Conservation (phyloP, 257 asterid genomes). For the Solanum rostratum region DNA sequence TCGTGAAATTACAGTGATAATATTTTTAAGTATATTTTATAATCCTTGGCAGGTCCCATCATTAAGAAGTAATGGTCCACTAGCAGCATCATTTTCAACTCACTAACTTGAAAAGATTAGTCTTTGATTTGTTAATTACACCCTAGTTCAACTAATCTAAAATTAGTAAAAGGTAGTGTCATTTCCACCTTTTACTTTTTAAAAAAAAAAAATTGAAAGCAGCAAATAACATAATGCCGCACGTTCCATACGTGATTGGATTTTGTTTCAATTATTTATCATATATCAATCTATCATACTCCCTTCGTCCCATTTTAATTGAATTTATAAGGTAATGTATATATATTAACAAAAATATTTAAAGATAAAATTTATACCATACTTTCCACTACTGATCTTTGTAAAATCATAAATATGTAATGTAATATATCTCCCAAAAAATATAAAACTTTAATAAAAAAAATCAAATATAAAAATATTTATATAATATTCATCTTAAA, state of each 20-base stretch:
- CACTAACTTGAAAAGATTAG: not conserved
- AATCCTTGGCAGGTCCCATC: not conserved
- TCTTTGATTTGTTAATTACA: not conserved
- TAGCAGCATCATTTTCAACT: not conserved
- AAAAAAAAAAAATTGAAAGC: not conserved
- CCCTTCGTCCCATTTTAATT: too few species aligned
- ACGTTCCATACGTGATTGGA: not conserved
- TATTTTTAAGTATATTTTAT: not conserved
- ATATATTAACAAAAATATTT: too few species aligned
- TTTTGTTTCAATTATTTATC: not conserved
- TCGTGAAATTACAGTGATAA: not conserved
- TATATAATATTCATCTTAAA: too few species aligned
- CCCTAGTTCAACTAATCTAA: not conserved
- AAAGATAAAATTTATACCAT: too few species aligned
- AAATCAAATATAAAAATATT: too few species aligned
- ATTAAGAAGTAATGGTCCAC: not conserved
- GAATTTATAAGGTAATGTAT: too few species aligned
- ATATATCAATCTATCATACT: not conserved
- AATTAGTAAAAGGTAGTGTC: not conserved
- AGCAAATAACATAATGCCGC: slow-evolving; percentile 4
- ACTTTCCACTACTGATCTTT: too few species aligned
- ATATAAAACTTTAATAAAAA: too few species aligned
- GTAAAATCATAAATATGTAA: too few species aligned
- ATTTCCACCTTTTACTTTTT: not conserved
- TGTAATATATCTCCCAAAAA: too few species aligned